Evolutionary conservation across 257 asterid species (phyloP).

Genomic region (Petunia axillaris): DNA sequence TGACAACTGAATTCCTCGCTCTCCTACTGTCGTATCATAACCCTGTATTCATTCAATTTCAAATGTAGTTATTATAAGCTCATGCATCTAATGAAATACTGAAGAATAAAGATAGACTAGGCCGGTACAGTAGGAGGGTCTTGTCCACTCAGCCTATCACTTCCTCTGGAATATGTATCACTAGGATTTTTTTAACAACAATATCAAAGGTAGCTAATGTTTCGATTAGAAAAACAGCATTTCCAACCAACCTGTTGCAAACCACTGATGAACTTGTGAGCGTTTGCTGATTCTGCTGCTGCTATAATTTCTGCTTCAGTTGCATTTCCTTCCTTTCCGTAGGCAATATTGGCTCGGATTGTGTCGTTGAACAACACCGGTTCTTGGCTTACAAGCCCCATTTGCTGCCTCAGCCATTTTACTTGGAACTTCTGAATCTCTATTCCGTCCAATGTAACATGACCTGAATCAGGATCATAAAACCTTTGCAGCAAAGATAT

Average conservation of each 20-base stretch:
- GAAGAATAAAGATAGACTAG: not conserved
- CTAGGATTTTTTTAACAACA: not conserved
- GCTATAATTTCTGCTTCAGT: constrained; percentile 73
- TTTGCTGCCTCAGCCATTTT: constrained; percentile 87
- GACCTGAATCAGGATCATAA: constrained; percentile 79
- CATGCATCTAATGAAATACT: not conserved
- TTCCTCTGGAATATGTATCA: not conserved
- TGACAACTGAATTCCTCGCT: constrained; percentile 76
- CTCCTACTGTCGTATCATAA: constrained; percentile 83
- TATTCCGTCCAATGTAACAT: constrained; percentile 66
- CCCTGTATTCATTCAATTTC: constrained; percentile 42
- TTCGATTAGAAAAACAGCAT: not conserved
- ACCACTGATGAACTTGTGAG: constrained; percentile 85
- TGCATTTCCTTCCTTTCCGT: constrained; percentile 79
- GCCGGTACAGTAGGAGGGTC: not conserved
- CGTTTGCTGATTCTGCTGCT: constrained; percentile 88
- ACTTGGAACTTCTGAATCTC: constrained; percentile 73
- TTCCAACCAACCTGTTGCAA: constrained; percentile 45
- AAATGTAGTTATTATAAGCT: not conserved
- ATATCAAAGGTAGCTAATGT: not conserved
- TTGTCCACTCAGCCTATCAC: too few species aligned
- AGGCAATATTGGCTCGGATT: constrained; percentile 81
- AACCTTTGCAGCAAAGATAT: constrained; percentile 76
- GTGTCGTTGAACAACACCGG: constrained; percentile 78
- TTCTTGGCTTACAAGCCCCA: constrained; percentile 97